These are phyloP conservation scores for Apiospora phragmitis DNA, from an alignment of 2,329 filamentous ascomycete genomes.

Conservation along the genomic window DNA sequence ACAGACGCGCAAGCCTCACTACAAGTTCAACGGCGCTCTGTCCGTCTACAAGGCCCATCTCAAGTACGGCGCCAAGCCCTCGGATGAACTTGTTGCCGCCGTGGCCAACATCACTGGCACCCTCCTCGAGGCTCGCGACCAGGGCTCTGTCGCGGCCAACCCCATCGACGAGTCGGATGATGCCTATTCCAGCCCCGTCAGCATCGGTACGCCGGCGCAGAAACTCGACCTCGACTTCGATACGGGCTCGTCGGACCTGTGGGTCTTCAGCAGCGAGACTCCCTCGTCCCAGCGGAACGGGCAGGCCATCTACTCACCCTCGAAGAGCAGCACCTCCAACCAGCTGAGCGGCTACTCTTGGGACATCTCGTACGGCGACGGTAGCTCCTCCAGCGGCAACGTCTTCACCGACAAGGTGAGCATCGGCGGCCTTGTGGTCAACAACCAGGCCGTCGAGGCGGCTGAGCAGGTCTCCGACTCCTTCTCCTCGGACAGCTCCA, in stretches of 20 bases:
- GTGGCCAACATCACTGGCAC: slow-evolving; percentile 19
- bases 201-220: slow-evolving; percentile 34
- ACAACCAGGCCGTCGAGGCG: slow-evolving; percentile 32
- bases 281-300: slow-evolving; percentile 24
- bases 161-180: slow-evolving; percentile 30
- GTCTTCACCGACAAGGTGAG: slow-evolving; percentile 34
- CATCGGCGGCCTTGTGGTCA: slow-evolving; percentile 30
- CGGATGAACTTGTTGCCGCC: slow-evolving; percentile 15
- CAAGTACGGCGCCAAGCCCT: slow-evolving; percentile 19
- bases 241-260: slow-evolving; percentile 36
- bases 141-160: slow-evolving; percentile 26
- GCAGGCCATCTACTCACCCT: slow-evolving; percentile 30
- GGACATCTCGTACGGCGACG: slow-evolving; percentile 34
- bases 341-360: slow-evolving; percentile 28
- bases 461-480: slow-evolving; percentile 27
- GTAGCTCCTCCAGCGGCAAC: slow-evolving; percentile 33
- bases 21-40: slow-evolving; percentile 19
- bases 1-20: slow-evolving; percentile 19
- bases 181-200: slow-evolving; percentile 33
- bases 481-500: slow-evolving; percentile 33
- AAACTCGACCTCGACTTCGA: slow-evolving; percentile 36
- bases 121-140: slow-evolving; percentile 11
- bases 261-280: slow-evolving; percentile 33
- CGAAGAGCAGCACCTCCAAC: slow-evolving; percentile 26
- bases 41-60: slow-evolving; percentile 20